phyloP scores from a whole-genome alignment of 257 asterid genomes.

The Vinca minor region DNA sequence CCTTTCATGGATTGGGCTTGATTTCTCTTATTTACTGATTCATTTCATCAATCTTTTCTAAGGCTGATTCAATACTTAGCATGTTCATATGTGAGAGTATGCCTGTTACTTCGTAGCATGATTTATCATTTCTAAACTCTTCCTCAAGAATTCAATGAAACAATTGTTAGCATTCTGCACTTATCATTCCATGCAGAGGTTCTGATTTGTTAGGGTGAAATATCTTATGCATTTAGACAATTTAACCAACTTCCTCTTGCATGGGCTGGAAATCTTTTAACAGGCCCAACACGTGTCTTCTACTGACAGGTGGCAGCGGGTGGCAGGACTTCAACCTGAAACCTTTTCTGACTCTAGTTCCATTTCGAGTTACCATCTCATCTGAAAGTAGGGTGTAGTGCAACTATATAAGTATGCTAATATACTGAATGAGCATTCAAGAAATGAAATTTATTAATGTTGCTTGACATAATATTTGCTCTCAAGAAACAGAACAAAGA shows the following conservation, averaged over 20 bases:
- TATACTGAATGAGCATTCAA: not conserved
- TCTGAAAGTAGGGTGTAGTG: not conserved
- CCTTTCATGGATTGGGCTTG: slow-evolving; percentile 9
- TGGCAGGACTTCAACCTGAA: not conserved
- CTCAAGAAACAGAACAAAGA: not conserved
- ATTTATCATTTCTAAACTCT: not conserved
- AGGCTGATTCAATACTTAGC: not conserved
- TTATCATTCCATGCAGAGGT: not conserved
- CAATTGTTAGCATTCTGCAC: not conserved
- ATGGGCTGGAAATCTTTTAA: not conserved
- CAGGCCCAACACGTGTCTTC: not conserved
- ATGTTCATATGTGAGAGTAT: not conserved
- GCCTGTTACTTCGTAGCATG: no score
- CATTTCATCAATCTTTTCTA: not conserved
- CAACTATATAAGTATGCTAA: not conserved
- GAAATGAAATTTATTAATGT: not conserved
- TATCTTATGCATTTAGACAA: not conserved
- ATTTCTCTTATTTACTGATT: not conserved
- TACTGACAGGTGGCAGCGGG: not conserved
- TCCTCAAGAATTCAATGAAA: not conserved
- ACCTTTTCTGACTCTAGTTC: not conserved
- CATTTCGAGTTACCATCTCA: not conserved
- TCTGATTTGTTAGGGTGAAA: not conserved
- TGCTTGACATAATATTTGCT: not conserved
- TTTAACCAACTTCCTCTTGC: not conserved